phyloP scores from a whole-genome alignment of 192 early-diverging fungal species.

The Backusella luteola region DNA sequence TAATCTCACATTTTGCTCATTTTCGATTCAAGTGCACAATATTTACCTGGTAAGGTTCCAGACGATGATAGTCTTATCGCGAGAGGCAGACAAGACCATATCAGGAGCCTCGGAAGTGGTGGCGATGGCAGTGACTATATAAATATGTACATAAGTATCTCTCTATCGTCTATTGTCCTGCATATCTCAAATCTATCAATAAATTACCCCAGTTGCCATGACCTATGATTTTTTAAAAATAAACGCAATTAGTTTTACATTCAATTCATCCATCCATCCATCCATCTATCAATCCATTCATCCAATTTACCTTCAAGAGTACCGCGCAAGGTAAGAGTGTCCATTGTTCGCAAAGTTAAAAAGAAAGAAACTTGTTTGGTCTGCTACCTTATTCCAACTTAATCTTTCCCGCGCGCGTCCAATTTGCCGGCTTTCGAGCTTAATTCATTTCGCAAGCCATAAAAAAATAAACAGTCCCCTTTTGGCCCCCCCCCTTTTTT shows the following conservation, averaged over 20 bases:
- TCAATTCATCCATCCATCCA: constrained; percentile 20
- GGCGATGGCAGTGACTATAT: constrained; percentile 90
- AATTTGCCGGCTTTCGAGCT: background rate
- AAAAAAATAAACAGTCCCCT: background rate
- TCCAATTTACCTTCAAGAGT: constrained; percentile 34
- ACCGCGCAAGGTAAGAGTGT: constrained; percentile 36
- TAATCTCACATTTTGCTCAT: background rate
- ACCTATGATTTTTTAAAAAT: constrained; percentile 15
- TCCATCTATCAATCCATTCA: constrained; percentile 23
- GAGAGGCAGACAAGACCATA: constrained; percentile 95
- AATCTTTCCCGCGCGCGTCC: background rate
- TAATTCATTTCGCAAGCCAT: background rate
- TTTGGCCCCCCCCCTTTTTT: background rate
- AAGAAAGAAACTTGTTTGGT: constrained; percentile 21
- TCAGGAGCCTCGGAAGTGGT: constrained; percentile 95
- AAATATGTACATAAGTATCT: background rate
- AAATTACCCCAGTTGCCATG: constrained; percentile 38
- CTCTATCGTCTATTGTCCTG: constrained; percentile 6
- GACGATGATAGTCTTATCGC: constrained; percentile 99
- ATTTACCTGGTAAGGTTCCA: constrained; percentile 79
- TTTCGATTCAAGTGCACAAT: background rate
- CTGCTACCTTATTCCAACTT: background rate
- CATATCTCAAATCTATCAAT: background rate
- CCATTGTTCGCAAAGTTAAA: constrained; percentile 26
- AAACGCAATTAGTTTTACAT: background rate